Evolutionary conservation across 371 early-diverging fungal species (phyloP), one percentile per base, ranked within the genome.

Genomic region (Dinochytrium kinnereticum): DNA sequence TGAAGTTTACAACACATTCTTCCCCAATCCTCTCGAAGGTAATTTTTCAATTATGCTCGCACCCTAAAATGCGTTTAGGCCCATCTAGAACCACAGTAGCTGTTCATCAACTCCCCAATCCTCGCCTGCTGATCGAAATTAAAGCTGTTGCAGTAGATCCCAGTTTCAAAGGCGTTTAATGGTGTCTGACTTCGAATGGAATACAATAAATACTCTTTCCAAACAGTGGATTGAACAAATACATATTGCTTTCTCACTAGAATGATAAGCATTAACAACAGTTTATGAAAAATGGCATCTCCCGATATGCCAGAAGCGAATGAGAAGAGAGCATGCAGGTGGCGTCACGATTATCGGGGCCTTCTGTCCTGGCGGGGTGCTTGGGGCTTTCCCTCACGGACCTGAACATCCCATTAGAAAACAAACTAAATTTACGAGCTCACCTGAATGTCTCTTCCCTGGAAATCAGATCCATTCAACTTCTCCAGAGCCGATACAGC

Each of bases 1-100:
- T 70, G 84, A 87, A 72, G 88, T 85, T 26, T 82, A 81, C 73
- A 80, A 80, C 64, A 70, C 40, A 17, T 80, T 76, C 75, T 78
- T 80, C 44, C 70, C 70, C 31, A 55, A 73, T 30, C 72, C 78
- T 1, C 51, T 38, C 39, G 53, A 57, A 24, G 77, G 77, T 77
- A 65, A 34, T 30, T 37, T 1, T 2, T 26, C 30, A 3, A 7
- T 17, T 17, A 34, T 68, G 51, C 30, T 26, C 1, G 38, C 2
- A 26, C 28, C 17, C 19, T 21, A 68, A 53, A 2, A 64, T 28
- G 17, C 21, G 34, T 15, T 1, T 30, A 76, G 82, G 84, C 10
- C 84, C 84, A 13, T 36, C 82, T 0, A 38, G 84, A 51, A 83
- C 84, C 1, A 81, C 81, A 53, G 80, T 83, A 3, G 84, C 81